phyloP scores from a whole-genome alignment of 140 eudicot species.

The Erigeron philadelphicus region DNA sequence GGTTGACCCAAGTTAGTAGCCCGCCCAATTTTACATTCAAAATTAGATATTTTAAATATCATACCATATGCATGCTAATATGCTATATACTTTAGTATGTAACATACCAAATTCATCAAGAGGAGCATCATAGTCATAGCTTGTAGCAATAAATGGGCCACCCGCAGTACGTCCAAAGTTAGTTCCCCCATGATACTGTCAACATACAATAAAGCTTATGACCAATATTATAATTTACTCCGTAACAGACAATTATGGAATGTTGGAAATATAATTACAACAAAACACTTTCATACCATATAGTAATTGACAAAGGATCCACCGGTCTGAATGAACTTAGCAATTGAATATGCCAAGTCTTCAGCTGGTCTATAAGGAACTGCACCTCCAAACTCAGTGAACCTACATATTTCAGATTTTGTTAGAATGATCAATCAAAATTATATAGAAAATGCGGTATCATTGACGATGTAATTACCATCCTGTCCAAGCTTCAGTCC shows the following conservation, averaged over 20 bases:
- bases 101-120: constrained; percentile 44
- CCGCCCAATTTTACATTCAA: constrained; percentile 19
- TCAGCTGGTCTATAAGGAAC: constrained; percentile 83
- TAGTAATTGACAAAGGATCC: constrained; percentile 42
- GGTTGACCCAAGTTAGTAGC: constrained; percentile 18
- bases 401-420: constrained; percentile 39
- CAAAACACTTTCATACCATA: constrained; percentile 23
- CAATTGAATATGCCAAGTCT: constrained; percentile 39
- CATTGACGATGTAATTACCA: constrained; percentile 38
- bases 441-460: not conserved
- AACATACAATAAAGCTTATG: not conserved
- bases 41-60: constrained; percentile 7
- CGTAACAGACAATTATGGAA: not conserved
- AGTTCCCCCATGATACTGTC: constrained; percentile 43
- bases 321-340: constrained; percentile 38
- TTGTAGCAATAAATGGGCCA: constrained; percentile 44
- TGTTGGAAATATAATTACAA: not conserved
- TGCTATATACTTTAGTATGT: no score
- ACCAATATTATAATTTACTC: not conserved
- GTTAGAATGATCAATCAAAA: not conserved
- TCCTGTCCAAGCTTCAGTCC: constrained; percentile 97
- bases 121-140: constrained; percentile 45
- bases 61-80: constrained; percentile 17
- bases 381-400: constrained; percentile 86
- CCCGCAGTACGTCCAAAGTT: constrained; percentile 44